Percentiles rank a stretch among this genome's conserved stretches.
Conservation (phyloP, 768 basidiomycete genomes). For the Leccinum obscurum region DNA sequence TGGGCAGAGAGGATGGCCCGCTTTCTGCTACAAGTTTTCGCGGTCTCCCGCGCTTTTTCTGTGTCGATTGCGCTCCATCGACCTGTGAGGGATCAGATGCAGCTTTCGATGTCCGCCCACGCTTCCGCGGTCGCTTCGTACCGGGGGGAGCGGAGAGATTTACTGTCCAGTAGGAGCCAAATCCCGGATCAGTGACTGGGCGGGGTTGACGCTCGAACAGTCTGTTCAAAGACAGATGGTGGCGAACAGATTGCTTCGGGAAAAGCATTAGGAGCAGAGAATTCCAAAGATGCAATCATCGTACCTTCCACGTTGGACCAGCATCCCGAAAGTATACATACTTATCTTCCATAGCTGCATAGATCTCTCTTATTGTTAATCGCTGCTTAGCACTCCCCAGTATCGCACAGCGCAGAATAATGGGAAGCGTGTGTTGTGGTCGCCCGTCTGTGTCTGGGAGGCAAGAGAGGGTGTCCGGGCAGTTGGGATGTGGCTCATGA, state of each 20-base stretch:
- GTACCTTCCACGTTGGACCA: constrained; percentile 84
- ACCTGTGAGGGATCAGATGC: constrained; percentile 17
- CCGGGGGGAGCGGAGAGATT: constrained; percentile 83
- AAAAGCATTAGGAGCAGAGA: constrained; percentile 8
- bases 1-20: constrained; percentile 20
- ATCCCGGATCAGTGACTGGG: constrained; percentile 82
- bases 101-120: constrained; percentile 62
- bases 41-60: constrained; percentile 45
- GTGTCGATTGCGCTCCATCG: constrained; percentile 10
- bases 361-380: constrained; percentile 82
- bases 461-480: constrained; percentile 76
- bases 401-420: constrained; percentile 83
- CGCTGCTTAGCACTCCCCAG: constrained; percentile 73
- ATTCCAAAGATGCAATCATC: constrained; percentile 6
- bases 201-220: constrained; percentile 81
- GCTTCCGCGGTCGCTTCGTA: constrained; percentile 81
- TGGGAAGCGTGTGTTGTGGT: constrained; percentile 82
- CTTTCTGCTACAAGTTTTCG: constrained; percentile 28
- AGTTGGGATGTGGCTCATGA: constrained; percentile 70
- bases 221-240: constrained; percentile 80
- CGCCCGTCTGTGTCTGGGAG: constrained; percentile 76
- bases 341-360: constrained; percentile 84
- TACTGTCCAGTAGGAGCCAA: constrained; percentile 91
- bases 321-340: constrained; percentile 80
- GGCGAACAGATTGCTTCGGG: constrained; percentile 80